These are phyloP conservation scores for Saccharomycopsis lassenensis DNA, from an alignment of 805 yeast genomes.

Conservation along the genomic window DNA sequence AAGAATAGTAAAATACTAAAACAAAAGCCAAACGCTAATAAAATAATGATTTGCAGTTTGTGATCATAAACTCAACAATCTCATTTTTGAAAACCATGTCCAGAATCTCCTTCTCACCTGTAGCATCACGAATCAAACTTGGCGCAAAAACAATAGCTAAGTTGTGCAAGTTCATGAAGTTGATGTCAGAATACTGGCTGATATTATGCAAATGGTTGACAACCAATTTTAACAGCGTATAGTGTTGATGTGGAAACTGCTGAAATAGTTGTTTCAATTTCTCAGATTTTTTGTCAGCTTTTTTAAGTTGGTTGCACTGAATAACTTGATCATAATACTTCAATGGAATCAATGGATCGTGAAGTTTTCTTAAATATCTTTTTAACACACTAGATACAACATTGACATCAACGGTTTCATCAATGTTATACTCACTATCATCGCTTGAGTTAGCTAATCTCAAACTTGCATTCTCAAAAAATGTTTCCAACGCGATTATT, in stretches of 20 bases:
- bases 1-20: background rate
- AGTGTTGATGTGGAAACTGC: slow-evolving; percentile 59
- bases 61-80: slow-evolving; percentile 61
- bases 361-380: slow-evolving; percentile 73
- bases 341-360: slow-evolving; percentile 75
- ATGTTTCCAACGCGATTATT: slow-evolving; percentile 29
- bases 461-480: slow-evolving; percentile 24
- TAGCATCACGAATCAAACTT: slow-evolving; percentile 67
- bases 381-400: slow-evolving; percentile 83
- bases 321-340: slow-evolving; percentile 58
- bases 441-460: too few species aligned
- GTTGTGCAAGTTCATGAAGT: slow-evolving; percentile 77
- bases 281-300: slow-evolving; percentile 27
- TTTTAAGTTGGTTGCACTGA: slow-evolving; percentile 30
- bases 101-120: slow-evolving; percentile 69
- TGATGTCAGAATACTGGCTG: slow-evolving; percentile 38
- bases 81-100: slow-evolving; percentile 79
- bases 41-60: slow-evolving; percentile 34
- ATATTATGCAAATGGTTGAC: slow-evolving; percentile 58
- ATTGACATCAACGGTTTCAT: slow-evolving; percentile 51
- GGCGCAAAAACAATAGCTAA: slow-evolving; percentile 93
- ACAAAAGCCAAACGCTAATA: slow-evolving; percentile 3
- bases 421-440: slow-evolving; percentile 21
- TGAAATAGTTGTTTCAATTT: slow-evolving; percentile 36
- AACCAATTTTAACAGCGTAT: slow-evolving; percentile 41